These are phyloP conservation scores for Cubamyces lactineus DNA, from an alignment of 768 basidiomycete species.

Conservation along the genomic window DNA sequence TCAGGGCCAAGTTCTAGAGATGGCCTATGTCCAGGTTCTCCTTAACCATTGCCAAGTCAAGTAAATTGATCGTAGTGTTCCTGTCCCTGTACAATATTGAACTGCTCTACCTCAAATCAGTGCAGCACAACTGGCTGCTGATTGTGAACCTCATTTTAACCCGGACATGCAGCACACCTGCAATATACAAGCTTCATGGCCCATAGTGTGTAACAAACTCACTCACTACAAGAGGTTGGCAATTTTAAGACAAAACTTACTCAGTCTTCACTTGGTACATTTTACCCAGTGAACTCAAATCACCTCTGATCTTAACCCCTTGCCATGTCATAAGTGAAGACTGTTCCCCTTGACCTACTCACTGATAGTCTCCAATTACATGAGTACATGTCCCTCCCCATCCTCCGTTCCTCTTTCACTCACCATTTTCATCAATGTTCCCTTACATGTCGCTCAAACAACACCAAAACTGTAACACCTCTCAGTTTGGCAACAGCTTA, in stretches of 20 bases:
- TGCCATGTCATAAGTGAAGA: neutral
- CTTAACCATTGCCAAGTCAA: neutral
- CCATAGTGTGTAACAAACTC: neutral
- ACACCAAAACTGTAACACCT: neutral
- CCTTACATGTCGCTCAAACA: neutral
- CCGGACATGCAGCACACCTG: neutral
- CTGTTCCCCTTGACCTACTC: neutral
- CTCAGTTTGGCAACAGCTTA: neutral
- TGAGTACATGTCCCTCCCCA: neutral
- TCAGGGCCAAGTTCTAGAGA: neutral
- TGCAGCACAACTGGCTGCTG: neutral
- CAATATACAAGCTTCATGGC: neutral
- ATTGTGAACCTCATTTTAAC: neutral
- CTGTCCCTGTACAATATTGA: neutral
- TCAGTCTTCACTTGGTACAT: neutral
- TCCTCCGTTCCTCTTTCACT: neutral
- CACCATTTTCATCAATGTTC: neutral
- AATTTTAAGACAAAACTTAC: conserved; percentile 5
- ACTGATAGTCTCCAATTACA: neutral
- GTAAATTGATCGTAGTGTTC: neutral
- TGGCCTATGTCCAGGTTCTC: conserved; percentile 8
- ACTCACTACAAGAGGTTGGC: neutral
- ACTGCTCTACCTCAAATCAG: neutral
- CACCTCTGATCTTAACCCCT: neutral
- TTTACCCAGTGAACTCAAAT: neutral